Evolutionary conservation across 2,329 filamentous ascomycete species (phyloP), one percentile per base, ranked within the genome.

Genomic region (Thielaviopsis euricoi): DNA sequence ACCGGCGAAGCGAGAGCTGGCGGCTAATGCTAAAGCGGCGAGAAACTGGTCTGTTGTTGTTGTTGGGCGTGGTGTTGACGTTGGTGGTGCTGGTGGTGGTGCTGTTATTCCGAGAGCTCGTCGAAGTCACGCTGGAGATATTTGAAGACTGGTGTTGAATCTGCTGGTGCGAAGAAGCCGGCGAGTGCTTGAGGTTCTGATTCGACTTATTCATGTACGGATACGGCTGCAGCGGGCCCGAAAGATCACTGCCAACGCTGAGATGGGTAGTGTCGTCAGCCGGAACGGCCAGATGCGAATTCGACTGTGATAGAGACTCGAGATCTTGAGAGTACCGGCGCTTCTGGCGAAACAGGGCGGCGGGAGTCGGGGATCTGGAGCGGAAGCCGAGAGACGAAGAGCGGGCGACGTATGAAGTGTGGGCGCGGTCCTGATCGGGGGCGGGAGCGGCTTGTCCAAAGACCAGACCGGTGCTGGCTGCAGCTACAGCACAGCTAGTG

Each of bases 401-500:
- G 52, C 55, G 29, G 7, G 52, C 25, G 25, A 60, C 52, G 37
- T 60, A 60, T 17, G 57, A 59, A 17, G 58, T 58, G 52, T 55
- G 55, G 56, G 68, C 66, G 48, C 64, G 65, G 51, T 66, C 68
- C 56, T 54, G 53, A 22, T 61, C 56, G 61, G 70, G 65, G 63
- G 78, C 75, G 63, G 69, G 66, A 51, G 55, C 43, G 46, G 75
- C 70, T 67, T 81, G 77, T 63, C 77, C 79, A 68, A 82, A 81
- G 63, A 78, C 77, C 62, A 82, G 70, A 64, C 79, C 79, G 64
- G 73, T 75, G 68, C 78, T 74, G 64, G 79, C 79, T 65, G 78
- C 78, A 70, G 79, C 79, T 67, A 81, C 76, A 63, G 77, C 78
- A 70, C 78, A 79, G 68, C 79, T 77, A 64, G 79, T 76, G 69